Base-by-base conservation (phyloP, 1,284 basidiomycete species). In the Pulveroboletus sp. region DNA sequence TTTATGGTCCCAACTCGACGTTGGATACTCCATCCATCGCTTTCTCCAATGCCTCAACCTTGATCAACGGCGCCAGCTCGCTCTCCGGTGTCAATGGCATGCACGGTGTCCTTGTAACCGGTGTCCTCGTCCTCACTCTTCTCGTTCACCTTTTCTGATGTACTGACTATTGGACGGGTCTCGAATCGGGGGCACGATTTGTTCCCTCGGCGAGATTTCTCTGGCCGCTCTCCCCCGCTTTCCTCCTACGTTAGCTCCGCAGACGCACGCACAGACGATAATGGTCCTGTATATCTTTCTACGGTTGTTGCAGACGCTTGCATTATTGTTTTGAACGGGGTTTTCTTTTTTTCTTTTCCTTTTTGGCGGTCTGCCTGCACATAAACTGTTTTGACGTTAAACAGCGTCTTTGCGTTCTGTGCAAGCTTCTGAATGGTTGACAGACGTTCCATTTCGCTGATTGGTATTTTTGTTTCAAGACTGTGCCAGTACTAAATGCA, bases 1-100 rank as follows among this genome's bases (percentile, higher is more conserved):
- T 83, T 9, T 90, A 89, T 62, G 78, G 77, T 58, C 38, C 76
- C 47, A 87, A 89, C 70, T 64, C 77, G 9, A 77, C 83, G 7
- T 64, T 77, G 28, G 65, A 79, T 56, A 79, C 77, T 0, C 86
- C 86, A 0, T 68, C 71, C 22, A 74, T 89, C 57, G 63, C 72
- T 0, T 81, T 82, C 69, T 81, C 82, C 58, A 87, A 87, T 62
- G 67, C 74, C 44, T 78, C 81, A 3, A 84, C 81, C 2, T 38
- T 79, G 49, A 62, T 81, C 11, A 83, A 79, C 59, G 72, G 74
- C 18, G 77, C 76, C 18, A 46, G 24, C 26, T 26, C 60, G 29
- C 43, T 57, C 24, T 33, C 60, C 1, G 44, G 45, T 28, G n/a
- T 43, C 57, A 55, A 51, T 29, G 44, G 60, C 42, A 38, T 59